phyloP scores from a whole-genome alignment of 2,329 filamentous ascomycete genomes.

The Colletotrichum sp. region DNA sequence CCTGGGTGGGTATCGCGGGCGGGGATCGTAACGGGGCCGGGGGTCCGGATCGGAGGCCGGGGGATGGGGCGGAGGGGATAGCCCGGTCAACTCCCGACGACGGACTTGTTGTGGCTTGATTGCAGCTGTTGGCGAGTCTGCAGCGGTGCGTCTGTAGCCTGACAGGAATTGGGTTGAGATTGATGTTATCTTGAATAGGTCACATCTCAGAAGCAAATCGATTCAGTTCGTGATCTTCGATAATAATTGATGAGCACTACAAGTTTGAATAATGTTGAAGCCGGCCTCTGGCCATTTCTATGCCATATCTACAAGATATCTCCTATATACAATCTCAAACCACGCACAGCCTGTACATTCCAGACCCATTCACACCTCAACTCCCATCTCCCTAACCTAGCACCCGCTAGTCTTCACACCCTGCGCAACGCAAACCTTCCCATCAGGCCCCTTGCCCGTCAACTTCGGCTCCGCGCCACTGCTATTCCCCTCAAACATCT shows the following conservation, averaged over 20 bases:
- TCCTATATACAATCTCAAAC: neutral
- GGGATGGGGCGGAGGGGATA: neutral
- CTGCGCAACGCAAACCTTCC: constrained; percentile 8
- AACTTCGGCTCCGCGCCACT: constrained; percentile 11
- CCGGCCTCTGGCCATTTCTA: neutral
- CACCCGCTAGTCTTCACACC: constrained; percentile 16
- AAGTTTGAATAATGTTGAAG: neutral
- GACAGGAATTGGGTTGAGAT: neutral
- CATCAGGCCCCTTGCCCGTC: constrained; percentile 15
- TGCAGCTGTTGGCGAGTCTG: neutral
- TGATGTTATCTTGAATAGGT: neutral
- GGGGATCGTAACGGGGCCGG: neutral
- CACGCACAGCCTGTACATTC: neutral
- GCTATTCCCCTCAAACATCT: constrained; percentile 14
- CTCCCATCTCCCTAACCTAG: neutral
- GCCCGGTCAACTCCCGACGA: neutral
- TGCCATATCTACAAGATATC: neutral
- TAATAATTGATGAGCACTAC: neutral
- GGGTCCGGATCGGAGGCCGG: neutral
- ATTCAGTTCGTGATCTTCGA: neutral
- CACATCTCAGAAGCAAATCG: neutral
- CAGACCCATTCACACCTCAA: neutral
- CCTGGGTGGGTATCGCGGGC: neutral
- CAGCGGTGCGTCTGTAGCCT: neutral
- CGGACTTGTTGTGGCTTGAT: neutral